Percentiles rank a stretch among this genome's conserved stretches.
Evolutionary conservation across 2,329 filamentous ascomycete species (phyloP).

Genomic region (Mycosphaerelloides madeirae): DNA sequence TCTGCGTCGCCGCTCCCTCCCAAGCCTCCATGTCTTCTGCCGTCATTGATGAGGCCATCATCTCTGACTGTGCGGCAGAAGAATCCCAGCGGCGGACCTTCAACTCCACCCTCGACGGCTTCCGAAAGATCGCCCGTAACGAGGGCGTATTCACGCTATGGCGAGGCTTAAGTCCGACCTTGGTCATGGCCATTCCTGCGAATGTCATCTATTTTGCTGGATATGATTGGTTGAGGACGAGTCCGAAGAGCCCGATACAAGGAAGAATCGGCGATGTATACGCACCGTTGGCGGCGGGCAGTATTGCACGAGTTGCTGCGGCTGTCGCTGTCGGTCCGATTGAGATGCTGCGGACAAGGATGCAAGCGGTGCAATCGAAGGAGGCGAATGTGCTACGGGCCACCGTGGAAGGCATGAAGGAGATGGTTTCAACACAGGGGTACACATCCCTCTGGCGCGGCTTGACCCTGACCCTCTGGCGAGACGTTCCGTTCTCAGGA

Average conservation of each 20-base stretch:
- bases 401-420: conserved; percentile 68
- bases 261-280: conserved; percentile 60
- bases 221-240: conserved; percentile 87
- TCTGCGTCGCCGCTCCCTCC: conserved; percentile 61
- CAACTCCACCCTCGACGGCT: conserved; percentile 83
- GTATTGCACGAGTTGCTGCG: conserved; percentile 71
- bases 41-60: conserved; percentile 38
- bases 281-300: conserved; percentile 74
- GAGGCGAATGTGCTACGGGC: conserved; percentile 67
- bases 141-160: conserved; percentile 84
- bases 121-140: conserved; percentile 90
- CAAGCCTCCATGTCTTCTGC: conserved; percentile 30
- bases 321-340: conserved; percentile 82
- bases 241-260: conserved; percentile 65
- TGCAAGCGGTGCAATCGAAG: conserved; percentile 58
- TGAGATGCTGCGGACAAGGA: conserved; percentile 87
- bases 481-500: conserved; percentile 93
- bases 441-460: conserved; percentile 86
- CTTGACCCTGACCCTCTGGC: conserved; percentile 84
- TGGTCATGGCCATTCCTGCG: conserved; percentile 87
- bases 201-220: conserved; percentile 99
- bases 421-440: conserved; percentile 74
- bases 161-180: conserved; percentile 88
- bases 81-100: conserved; percentile 78
- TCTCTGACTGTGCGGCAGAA: conserved; percentile 76